A percentile compares a stretch with the other conserved stretches of the same genome.
Evolutionary conservation across 306 rosid species (phyloP).

Genomic region (Alnus rubra): DNA sequence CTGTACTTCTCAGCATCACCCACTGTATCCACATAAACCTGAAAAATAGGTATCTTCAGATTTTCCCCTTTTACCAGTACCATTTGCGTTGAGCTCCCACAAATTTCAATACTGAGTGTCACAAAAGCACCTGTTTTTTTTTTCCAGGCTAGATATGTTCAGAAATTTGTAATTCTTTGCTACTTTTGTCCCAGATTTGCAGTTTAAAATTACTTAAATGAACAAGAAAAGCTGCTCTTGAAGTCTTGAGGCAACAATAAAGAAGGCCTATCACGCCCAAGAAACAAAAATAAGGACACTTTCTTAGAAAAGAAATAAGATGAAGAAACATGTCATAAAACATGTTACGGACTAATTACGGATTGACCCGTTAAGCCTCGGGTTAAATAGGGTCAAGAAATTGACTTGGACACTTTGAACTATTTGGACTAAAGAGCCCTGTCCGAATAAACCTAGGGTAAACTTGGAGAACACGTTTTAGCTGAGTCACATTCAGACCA

Average conservation of each 20-base stretch:
- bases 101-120: background rate
- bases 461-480: no score
- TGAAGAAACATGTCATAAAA: no score
- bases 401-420: no score
- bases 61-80: conserved; percentile 6
- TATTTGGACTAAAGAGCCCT: no score
- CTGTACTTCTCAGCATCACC: conserved; percentile 91
- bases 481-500: no score
- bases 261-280: background rate
- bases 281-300: no score
- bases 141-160: background rate
- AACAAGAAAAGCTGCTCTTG: background rate
- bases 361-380: no score
- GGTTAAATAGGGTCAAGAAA: no score
- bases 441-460: no score
- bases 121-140: background rate
- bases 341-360: no score
- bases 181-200: background rate
- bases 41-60: conserved; percentile 31
- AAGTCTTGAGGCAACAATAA: background rate
- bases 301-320: no score
- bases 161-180: background rate
- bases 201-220: background rate
- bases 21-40: conserved; percentile 92
- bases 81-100: conserved; percentile 4